Evolutionary conservation across 495 filamentous ascomycete genomes (phyloP).

Genomic region (Tuber magnatum): DNA sequence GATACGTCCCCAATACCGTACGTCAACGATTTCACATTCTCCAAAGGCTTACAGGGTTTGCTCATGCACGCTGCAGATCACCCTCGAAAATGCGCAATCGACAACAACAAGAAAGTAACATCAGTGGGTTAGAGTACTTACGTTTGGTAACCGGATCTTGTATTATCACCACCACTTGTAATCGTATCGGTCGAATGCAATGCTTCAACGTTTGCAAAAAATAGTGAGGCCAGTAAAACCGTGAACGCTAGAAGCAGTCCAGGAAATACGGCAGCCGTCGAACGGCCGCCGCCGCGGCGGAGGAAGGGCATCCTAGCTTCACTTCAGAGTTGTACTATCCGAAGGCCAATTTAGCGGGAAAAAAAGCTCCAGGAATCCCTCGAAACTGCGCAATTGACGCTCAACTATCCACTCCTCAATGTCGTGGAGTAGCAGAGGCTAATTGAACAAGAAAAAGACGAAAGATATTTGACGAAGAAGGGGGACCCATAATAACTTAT

Average conservation of each 20-base stretch:
- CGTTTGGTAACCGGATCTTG: conserved; percentile 46
- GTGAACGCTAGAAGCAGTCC: not conserved
- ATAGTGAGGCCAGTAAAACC: conserved; percentile 17
- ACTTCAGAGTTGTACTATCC: not conserved
- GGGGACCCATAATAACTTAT: not conserved
- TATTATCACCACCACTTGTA: conserved; percentile 48
- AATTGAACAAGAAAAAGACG: not conserved
- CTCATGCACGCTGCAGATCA: not conserved
- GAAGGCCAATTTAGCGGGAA: not conserved
- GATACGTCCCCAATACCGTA: not conserved
- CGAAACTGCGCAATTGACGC: not conserved
- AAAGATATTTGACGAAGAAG: not conserved
- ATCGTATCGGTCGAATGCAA: conserved; percentile 46
- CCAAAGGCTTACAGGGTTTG: not conserved
- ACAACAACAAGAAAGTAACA: not conserved
- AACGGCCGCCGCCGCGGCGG: conserved; percentile 8
- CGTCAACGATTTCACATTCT: not conserved
- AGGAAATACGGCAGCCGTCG: conserved; percentile 9
- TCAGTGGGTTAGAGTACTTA: conserved; percentile 28
- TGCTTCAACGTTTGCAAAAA: conserved; percentile 20
- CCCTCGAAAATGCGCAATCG: not conserved
- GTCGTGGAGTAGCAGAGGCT: not conserved
- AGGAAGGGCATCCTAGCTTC: conserved; percentile 10
- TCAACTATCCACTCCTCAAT: not conserved
- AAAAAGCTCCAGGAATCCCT: not conserved